Evolutionary conservation across 805 yeast species (phyloP).

Genomic region (Wickerhamiella sergipiensis): DNA sequence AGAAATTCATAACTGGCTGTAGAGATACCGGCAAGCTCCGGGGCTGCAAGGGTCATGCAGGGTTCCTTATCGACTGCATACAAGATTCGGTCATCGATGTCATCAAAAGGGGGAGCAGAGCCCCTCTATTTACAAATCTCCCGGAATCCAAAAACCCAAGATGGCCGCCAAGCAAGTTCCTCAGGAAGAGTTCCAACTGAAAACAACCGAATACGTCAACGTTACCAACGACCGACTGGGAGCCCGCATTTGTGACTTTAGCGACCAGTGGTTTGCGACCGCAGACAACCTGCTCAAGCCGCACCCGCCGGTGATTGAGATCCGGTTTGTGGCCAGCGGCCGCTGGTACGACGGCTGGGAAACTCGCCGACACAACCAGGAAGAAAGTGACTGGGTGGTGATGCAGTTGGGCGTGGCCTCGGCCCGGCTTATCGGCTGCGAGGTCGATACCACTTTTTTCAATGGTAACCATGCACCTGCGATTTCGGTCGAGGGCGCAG

Average conservation of each 20-base stretch:
- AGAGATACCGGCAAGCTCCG: not conserved
- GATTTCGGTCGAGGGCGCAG: slow-evolving; percentile 65
- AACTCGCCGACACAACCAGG: slow-evolving; percentile 83
- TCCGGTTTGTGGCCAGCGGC: slow-evolving; percentile 68
- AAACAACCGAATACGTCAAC: slow-evolving; percentile 30
- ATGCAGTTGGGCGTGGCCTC: slow-evolving; percentile 71
- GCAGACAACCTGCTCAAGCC: slow-evolving; percentile 81
- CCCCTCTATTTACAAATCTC: not conserved
- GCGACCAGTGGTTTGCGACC: slow-evolving; percentile 94
- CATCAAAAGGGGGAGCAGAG: not conserved
- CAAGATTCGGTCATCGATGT: not conserved
- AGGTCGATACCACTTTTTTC: slow-evolving; percentile 87
- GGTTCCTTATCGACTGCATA: not conserved
- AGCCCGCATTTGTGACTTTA: slow-evolving; percentile 51
- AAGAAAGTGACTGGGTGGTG: slow-evolving; percentile 77
- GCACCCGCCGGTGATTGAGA: slow-evolving; percentile 65
- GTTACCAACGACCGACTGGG: slow-evolving; percentile 78
- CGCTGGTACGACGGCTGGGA: slow-evolving; percentile 99
- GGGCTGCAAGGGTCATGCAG: not conserved
- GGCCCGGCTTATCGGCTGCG: slow-evolving; percentile 70
- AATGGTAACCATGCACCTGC: slow-evolving; percentile 92
- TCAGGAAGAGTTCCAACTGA: slow-evolving; percentile 14
- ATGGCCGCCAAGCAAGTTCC: slow-evolving; percentile 4
- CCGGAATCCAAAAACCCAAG: not conserved
- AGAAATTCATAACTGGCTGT: not conserved